Base-by-base conservation (phyloP, 2,329 filamentous ascomycete genomes). In the Penicillium vulpinum region DNA sequence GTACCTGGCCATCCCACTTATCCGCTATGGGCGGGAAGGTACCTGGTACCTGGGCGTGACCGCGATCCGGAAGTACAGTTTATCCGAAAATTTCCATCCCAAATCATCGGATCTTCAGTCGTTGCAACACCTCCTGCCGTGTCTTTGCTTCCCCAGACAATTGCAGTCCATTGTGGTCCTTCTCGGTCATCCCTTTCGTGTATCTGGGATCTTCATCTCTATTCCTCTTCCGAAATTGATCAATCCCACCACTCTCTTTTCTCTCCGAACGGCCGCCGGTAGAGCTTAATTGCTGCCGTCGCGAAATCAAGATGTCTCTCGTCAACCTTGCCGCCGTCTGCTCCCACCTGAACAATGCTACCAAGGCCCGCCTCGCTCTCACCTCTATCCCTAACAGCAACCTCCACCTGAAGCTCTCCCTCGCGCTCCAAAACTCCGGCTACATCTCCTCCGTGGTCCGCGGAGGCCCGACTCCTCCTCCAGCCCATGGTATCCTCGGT, bases 301-400 rank as follows among this genome's bases (percentile, higher is more conserved):
- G 41, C 51, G 49, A 51, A 54, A 56, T 45, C 64, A 78, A 68
- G 46, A 90, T 91, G 88, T 90, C 87, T 68, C 83, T 96, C 77
- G 80, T 84, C 71, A 85, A 88, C 76, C 83, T 96, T 62, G 83
- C 86, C 67, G 81, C 93, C 80, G 86, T 92, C 77, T 95, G 90
- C 82, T 92, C 91, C 64, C 92, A 96, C 79, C 83, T 97, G 56
- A 90, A 94, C 75, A 97, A 97, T 80, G 90, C 90, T 64, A 89
- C 89, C 55, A 87, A 87, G 69, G 91, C 90, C n/a, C 87, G 88
- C 1, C 85, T 97, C 0, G 90, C 88, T 64, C 81, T 96, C 49
- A 96, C 92, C 31, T 95, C 91, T 8, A 83, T 96, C 61, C 86
- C 88, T 44, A 88, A 88, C 78, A 88, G 85, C 48, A 92, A 92